Base-by-base conservation (phyloP, 345 rosid species). In the Pugionium dolabratum region DNA sequence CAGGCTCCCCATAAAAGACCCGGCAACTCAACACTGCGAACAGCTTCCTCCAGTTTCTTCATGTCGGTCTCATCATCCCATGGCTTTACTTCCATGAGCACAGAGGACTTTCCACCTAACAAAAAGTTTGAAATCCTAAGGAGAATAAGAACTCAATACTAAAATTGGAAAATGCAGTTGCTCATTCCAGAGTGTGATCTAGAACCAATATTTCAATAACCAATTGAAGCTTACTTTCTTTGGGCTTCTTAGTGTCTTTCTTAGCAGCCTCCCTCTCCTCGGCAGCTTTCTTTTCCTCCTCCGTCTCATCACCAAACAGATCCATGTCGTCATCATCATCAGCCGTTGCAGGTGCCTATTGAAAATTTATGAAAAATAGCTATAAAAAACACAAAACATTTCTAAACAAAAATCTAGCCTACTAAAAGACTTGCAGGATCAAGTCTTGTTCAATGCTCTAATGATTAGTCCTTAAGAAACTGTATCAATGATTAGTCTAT, bases 1-100 rank as follows among this genome's bases (percentile, higher is more conserved):
- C 98, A 90, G 70, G 97, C 97, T 79, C 98, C 98, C 97, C 96
- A 93, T 0, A 84, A 41, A 33, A 93, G 97, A 72, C 98, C 97
- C 1, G 90, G 89, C 96, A 93, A 73, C 82, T 86, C 81, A 36
- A 90, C 42, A 34, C 72, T 42, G 30, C 96, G 79, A 33, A 93
- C 95, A 53, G 74, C 75, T 78, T 83, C 90, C 72, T 93, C 96
- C 54, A 93, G 74, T 73, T 88, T 88, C 86, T 84, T 88, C 98
- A 93, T 88, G 87, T 93, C 98, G 4, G 97, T 93, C 79, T 93
- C 98, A 59, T 93, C 98, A 72, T 93, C 98, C 96, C 97, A 93
- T 52, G 98, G 97, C 66, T 93, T 90, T 33, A 93, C 82, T 59
- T 90, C 98, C 92, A 93, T 8, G 27, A 93, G 94, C 33, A 93